phyloP scores from a whole-genome alignment of 2,329 filamentous ascomycete genomes.

The Penicillium sumatraense region DNA sequence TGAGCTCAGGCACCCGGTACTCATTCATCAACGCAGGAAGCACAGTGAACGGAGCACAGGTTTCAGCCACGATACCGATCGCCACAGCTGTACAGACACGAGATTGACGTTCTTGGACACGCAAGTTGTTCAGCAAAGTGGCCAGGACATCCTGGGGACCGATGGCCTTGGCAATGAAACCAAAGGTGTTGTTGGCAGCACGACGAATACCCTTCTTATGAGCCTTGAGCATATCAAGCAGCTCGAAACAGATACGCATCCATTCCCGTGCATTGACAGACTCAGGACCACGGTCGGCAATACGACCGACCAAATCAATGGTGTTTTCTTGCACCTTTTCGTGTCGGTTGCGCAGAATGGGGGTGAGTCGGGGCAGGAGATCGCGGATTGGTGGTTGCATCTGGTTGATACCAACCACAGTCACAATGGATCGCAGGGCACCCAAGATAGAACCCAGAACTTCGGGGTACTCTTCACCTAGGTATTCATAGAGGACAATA shows the following conservation, averaged over 20 bases:
- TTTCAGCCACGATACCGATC: conserved; percentile 98
- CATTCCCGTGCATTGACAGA: conserved; percentile 96
- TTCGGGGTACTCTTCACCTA: conserved; percentile 98
- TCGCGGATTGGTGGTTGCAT: conserved; percentile 99
- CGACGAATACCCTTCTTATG: conserved; percentile 99
- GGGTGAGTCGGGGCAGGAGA: conserved; percentile 88
- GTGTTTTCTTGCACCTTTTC: conserved; percentile 99
- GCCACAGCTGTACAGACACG: conserved; percentile 98
- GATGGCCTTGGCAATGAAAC: conserved; percentile 99
- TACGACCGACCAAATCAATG: conserved; percentile 95
- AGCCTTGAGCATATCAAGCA: conserved; percentile 98
- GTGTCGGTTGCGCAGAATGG: conserved; percentile 97
- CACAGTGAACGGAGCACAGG: conserved; percentile 96
- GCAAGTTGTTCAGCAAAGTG: conserved; percentile 92
- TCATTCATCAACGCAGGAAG: conserved; percentile 99
- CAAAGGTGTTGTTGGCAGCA: conserved; percentile 98
- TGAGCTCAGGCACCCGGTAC: conserved; percentile 96
- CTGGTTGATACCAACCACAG: conserved; percentile 94
- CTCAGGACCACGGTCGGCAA: conserved; percentile 94
- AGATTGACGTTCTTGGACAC: conserved; percentile 96
- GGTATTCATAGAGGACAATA: conserved; percentile 93
- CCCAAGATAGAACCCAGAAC: conserved; percentile 96
- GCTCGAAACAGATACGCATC: conserved; percentile 99
- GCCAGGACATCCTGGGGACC: conserved; percentile 96
- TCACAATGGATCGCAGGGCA: conserved; percentile 92